Conservation (phyloP, 441 rosid genomes). For the Erysimum pusillum region DNA sequence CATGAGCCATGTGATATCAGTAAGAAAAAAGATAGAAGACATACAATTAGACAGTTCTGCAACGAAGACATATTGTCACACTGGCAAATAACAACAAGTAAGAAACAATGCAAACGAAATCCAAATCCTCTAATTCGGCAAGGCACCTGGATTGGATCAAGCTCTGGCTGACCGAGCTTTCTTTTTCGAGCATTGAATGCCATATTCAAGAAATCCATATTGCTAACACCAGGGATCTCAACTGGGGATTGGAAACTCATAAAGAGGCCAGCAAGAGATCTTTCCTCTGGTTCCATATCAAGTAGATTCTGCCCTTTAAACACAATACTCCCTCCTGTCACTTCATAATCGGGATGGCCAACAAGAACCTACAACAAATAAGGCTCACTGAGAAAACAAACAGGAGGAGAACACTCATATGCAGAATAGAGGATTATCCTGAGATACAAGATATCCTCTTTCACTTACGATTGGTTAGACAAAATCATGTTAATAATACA, state of each 20-base stretch:
- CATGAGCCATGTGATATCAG: conserved; percentile 43
- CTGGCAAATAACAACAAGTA: neutral
- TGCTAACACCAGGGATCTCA: conserved; percentile 95
- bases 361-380: conserved; percentile 74
- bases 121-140: neutral
- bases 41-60: neutral
- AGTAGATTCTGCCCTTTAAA: conserved; percentile 90
- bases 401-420: conserved; percentile 13
- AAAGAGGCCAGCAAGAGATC: conserved; percentile 97
- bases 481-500: neutral
- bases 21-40: conserved; percentile 30
- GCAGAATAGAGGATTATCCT: neutral
- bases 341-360: conserved; percentile 96
- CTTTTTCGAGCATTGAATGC: conserved; percentile 89
- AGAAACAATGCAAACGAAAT: conserved; percentile 4
- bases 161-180: conserved; percentile 83
- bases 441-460: neutral
- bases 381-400: conserved; percentile 18
- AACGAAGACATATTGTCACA: conserved; percentile 5
- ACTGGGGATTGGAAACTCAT: conserved; percentile 98
- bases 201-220: conserved; percentile 88
- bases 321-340: conserved; percentile 82
- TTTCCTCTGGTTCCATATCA: conserved; percentile 92
- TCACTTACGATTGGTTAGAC: conserved; percentile 5
- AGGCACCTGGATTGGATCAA: conserved; percentile 83